phyloP scores from a whole-genome alignment of 139 green algal genomes.

The Haematococcus sp. region DNA sequence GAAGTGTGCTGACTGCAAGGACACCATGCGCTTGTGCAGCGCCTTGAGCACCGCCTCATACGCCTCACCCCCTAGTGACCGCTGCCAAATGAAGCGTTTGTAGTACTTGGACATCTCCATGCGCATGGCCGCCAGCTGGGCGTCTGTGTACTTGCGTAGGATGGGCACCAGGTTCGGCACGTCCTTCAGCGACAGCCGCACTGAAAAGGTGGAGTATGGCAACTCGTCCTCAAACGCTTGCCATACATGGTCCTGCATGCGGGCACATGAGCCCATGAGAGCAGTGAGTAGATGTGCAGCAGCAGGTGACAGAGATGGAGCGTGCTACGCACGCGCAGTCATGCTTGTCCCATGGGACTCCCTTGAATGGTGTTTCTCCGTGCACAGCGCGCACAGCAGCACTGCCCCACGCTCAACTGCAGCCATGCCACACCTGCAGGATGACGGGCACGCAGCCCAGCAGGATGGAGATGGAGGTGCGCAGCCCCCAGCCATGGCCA shows the following conservation, averaged over 20 bases:
- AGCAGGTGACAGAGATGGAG: too few relatives aligned
- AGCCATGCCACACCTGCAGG: background rate
- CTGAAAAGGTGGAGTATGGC: background rate
- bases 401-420: too few relatives aligned
- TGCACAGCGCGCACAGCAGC: too few relatives aligned
- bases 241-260: slow-evolving; percentile 2
- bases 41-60: too few relatives aligned
- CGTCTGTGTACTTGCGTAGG: background rate
- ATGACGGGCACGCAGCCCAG: background rate
- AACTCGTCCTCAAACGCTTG: background rate
- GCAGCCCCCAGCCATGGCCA: background rate
- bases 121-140: background rate
- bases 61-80: too few relatives aligned
- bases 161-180: background rate
- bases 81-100: background rate
- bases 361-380: too few relatives aligned
- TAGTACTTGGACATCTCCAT: background rate
- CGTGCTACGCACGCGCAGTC: too few relatives aligned
- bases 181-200: background rate
- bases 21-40: too few relatives aligned
- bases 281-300: too few relatives aligned
- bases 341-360: too few relatives aligned
- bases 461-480: background rate
- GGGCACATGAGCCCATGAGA: background rate
- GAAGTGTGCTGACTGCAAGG: too few relatives aligned